Evolutionary conservation across 2,329 filamentous ascomycete genomes (phyloP).

Genomic region (Alternaria triticina): DNA sequence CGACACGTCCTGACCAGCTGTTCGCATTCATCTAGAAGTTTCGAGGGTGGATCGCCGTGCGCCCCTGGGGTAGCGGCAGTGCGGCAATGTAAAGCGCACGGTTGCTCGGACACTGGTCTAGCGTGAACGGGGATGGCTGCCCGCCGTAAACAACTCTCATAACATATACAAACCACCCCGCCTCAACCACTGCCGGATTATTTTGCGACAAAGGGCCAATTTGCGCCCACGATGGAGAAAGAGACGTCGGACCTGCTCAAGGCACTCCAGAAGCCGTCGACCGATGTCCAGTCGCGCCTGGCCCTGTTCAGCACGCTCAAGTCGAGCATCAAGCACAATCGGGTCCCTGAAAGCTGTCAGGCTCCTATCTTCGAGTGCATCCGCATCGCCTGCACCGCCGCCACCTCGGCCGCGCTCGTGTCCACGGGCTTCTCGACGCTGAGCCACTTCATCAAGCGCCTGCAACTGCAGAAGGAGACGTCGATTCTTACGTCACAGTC

Average conservation of each 20-base stretch:
- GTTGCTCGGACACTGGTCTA: slow-evolving; percentile 17
- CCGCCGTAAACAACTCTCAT: slow-evolving; percentile 15
- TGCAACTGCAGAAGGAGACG: slow-evolving; percentile 83
- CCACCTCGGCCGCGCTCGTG: slow-evolving; percentile 74
- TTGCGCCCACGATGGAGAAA: slow-evolving; percentile 55
- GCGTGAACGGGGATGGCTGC: slow-evolving; percentile 9
- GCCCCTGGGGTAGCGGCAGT: slow-evolving; percentile 10
- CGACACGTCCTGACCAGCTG: not conserved
- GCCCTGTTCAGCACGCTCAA: slow-evolving; percentile 74
- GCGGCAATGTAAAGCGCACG: slow-evolving; percentile 14
- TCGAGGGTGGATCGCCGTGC: slow-evolving; percentile 7
- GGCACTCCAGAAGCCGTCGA: slow-evolving; percentile 65
- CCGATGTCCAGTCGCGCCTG: slow-evolving; percentile 55
- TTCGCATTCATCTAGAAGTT: slow-evolving; percentile 4
- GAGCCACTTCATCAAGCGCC: slow-evolving; percentile 83
- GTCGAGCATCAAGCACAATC: slow-evolving; percentile 89
- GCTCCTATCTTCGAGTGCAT: slow-evolving; percentile 81
- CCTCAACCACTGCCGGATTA: slow-evolving; percentile 16
- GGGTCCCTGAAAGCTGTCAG: slow-evolving; percentile 78
- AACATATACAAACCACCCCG: slow-evolving; percentile 23
- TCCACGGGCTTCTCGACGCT: slow-evolving; percentile 87
- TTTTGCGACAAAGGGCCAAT: slow-evolving; percentile 41
- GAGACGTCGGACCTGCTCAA: slow-evolving; percentile 61
- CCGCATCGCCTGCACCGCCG: slow-evolving; percentile 74
- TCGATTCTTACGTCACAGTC: slow-evolving; percentile 72